These are phyloP conservation scores for Williopsis jadinii DNA, from an alignment of 1,139 yeast species.

Conservation along the genomic window DNA sequence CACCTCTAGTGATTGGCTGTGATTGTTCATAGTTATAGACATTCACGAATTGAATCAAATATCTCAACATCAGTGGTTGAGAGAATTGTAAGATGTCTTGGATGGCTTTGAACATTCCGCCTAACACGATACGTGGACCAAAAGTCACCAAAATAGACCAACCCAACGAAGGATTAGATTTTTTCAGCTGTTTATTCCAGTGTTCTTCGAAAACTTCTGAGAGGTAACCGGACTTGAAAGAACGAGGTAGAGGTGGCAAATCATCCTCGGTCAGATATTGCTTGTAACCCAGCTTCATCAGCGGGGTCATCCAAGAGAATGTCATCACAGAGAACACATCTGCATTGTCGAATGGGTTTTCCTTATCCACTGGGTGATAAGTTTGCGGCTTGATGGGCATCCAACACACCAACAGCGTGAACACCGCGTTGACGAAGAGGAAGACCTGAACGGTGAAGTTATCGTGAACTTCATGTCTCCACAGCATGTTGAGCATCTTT, in stretches of 20 bases:
- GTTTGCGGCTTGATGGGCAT: conserved; percentile 40
- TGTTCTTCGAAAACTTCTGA: conserved; percentile 44
- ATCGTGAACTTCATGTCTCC: conserved; percentile 36
- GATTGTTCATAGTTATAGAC: conserved; percentile 46
- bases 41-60: conserved; percentile 74
- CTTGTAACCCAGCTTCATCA: conserved; percentile 79
- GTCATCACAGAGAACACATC: conserved; percentile 75
- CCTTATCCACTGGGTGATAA: conserved; percentile 31
- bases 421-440: conserved; percentile 40
- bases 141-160: conserved; percentile 60
- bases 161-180: conserved; percentile 55
- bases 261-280: conserved; percentile 71
- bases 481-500: conserved; percentile 39
- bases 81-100: conserved; percentile 81
- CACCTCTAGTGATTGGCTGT: conserved; percentile 70
- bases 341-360: conserved; percentile 69
- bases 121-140: conserved; percentile 61
- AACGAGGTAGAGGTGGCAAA: conserved; percentile 71
- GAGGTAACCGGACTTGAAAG: conserved; percentile 47
- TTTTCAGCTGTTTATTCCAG: conserved; percentile 49
- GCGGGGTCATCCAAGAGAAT: conserved; percentile 87
- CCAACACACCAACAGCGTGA: conserved; percentile 50
- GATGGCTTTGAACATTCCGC: conserved; percentile 67
- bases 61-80: conserved; percentile 81
- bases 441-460: conserved; percentile 41